These are phyloP conservation scores for Venturia nashicola DNA, from an alignment of 2,329 filamentous ascomycete species.

Conservation along the genomic window DNA sequence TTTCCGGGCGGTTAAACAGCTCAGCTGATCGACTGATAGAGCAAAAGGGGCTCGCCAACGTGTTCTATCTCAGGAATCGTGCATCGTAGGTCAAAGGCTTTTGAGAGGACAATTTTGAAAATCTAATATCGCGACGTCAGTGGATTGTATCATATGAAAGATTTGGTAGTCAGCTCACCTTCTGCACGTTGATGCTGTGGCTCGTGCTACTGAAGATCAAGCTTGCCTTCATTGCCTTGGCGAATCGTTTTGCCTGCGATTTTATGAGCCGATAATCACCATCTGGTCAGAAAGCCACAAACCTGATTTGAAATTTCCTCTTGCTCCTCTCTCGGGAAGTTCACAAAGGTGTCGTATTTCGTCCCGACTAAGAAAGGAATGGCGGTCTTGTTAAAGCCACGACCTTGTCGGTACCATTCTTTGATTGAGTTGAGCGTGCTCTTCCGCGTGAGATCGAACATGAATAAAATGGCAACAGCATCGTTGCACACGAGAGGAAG, in stretches of 20 bases:
- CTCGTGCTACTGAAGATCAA: constrained; percentile 98
- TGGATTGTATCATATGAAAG: not conserved
- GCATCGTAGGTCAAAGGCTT: constrained; percentile 97
- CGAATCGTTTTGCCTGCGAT: constrained; percentile 74
- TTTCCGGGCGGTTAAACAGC: not conserved
- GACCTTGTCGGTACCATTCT: constrained; percentile 96
- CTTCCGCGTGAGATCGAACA: constrained; percentile 97
- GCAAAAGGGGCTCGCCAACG: constrained; percentile 83
- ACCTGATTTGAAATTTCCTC: constrained; percentile 98
- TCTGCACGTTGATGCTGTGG: constrained; percentile 99
- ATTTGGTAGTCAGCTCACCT: constrained; percentile 45
- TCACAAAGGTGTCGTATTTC: constrained; percentile 99
- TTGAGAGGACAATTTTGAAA: constrained; percentile 98
- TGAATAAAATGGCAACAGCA: constrained; percentile 95
- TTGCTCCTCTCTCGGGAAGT: constrained; percentile 92
- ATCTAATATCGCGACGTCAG: constrained; percentile 46
- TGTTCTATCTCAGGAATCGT: constrained; percentile 99
- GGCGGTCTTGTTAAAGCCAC: constrained; percentile 99
- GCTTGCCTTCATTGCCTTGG: constrained; percentile 94
- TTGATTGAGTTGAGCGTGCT: constrained; percentile 99
- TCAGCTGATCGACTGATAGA: constrained; percentile 48
- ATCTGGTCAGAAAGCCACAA: constrained; percentile 15
- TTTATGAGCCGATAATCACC: not conserved
- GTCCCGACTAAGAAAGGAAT: constrained; percentile 95
- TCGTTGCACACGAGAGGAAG: constrained; percentile 98